Base-by-base conservation (phyloP, 2,329 filamentous ascomycete species). In the Bertia moriformis region DNA sequence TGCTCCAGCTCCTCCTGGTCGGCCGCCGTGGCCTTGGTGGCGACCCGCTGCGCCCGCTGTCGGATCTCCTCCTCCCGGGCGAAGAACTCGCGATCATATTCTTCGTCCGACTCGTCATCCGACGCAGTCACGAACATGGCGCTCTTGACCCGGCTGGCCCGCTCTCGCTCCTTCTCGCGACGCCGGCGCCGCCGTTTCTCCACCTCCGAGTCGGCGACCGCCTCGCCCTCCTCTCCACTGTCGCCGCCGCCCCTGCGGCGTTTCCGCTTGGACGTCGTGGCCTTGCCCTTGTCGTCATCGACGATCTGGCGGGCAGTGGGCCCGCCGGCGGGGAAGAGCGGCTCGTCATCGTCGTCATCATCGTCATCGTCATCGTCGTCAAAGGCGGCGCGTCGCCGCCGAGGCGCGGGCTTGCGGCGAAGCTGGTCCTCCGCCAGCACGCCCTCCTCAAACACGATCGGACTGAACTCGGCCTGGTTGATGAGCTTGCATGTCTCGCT, bases 91-190 rank as follows among this genome's bases (percentile, higher is more conserved):
- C 54, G 64, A 57, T 83, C 73, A 41, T 74, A 72, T 37, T 87
- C 85, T 22, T 71, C 76, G 50, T 94, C 86, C 14, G 72, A 79
- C 48, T 93, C 87, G 40, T 96, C 89, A 53, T 96, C 91, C 46
- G 81, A 86, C 27, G 80, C 78, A 42, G 80, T 73, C 38, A 98
- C 82, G 49, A 78, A 89, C 30, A 88, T 60, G 18, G 78, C 78
- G 49, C 83, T 93, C 65, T 95, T 96, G 60, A 91, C 82, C 53
- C 81, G 82, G 20, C 67, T 66, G 37, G 76, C 70, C 58, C 87
- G 87, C 50, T 88, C 85, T n/a, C 73, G 63, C 46, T 93, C 78
- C 47, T 73, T 79, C 39, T 78, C 66, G 40, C 73, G 69, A 27
- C 79, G 68, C 40, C 67, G 71, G 12, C 69, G 67, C 13, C 76